Evolutionary conservation across 768 basidiomycete species (phyloP), one percentile per base, ranked within the genome.

Genomic region (Candolleomyces efflorescens): DNA sequence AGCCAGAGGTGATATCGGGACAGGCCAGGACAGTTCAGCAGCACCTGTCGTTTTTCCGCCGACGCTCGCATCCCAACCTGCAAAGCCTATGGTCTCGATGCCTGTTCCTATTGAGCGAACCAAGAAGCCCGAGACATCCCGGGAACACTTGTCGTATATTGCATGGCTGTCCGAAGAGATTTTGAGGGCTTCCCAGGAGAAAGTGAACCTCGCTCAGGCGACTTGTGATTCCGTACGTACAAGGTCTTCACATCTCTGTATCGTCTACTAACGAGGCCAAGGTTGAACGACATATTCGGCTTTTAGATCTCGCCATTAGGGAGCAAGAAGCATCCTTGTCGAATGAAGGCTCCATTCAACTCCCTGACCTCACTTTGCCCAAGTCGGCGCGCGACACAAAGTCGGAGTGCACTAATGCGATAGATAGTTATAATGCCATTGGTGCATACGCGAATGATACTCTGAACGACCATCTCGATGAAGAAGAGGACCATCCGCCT

Each of bases 121-220:
- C 39, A 38, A 48, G 22, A 22, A 41, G 17, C 67, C 73, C 39
- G 64, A 69, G 47, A 75, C 78, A 18, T 78, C 80, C 6, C 76
- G 80, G 18, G 74, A 77, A 55, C 67, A 87, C 60, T 75, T 91
- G 24, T 74, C 82, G 18, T 75, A 78, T 49, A 79, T 91, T 53
- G 83, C 86, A 3, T 77, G 77, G 60, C 68, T 85, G 7, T 74
- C 80, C 12, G 87, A 87, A 64, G 83, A 86, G 59, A 68, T 83
- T 0, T 69, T 86, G 10, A 80, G 83, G 3, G 79, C 83, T 3
- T 82, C 84, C 11, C 87, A 90, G 60, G 91, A 94, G 68, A 92
- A 92, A 67, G 80, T 88, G 27, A 89, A 84, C 62, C 76, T 92
- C 17, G 86, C 90, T 2, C 81, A 83, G 62, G 80, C 88, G 10